phyloP scores from a whole-genome alignment of 2,329 filamentous ascomycete species.

The Alternaria brassicae region DNA sequence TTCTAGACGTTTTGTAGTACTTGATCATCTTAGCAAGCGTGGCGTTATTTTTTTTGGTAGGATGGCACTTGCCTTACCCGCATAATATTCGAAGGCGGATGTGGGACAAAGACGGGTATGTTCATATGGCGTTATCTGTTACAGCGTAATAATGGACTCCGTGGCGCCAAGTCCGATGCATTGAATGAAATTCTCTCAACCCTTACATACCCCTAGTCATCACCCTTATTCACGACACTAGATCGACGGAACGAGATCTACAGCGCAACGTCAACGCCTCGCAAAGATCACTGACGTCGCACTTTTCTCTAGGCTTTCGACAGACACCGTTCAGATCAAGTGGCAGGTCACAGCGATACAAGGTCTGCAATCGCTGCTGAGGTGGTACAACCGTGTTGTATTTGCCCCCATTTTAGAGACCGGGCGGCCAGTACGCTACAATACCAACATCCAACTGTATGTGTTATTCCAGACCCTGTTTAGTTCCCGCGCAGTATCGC shows the following conservation, averaged over 20 bases:
- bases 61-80: not conserved
- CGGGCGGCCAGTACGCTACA: not conserved
- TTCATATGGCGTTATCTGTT: not conserved
- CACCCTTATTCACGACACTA: not conserved
- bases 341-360: not conserved
- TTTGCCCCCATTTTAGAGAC: not conserved
- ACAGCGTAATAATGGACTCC: not conserved
- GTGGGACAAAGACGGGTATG: not conserved
- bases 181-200: conserved; percentile 1
- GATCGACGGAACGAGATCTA: not conserved
- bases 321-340: not conserved
- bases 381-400: not conserved
- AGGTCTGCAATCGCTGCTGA: not conserved
- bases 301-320: not conserved
- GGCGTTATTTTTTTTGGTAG: not conserved
- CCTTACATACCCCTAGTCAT: conserved; percentile 7
- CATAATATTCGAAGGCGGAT: not conserved
- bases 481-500: not conserved
- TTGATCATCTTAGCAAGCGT: not conserved
- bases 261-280: not conserved
- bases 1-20: not conserved
- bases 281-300: not conserved
- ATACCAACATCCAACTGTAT: conserved; percentile 9
- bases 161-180: not conserved
- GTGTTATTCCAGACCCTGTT: not conserved